Base-by-base conservation (phyloP, 164 flowering plant genomes). In the Taxillus chinensis region DNA sequence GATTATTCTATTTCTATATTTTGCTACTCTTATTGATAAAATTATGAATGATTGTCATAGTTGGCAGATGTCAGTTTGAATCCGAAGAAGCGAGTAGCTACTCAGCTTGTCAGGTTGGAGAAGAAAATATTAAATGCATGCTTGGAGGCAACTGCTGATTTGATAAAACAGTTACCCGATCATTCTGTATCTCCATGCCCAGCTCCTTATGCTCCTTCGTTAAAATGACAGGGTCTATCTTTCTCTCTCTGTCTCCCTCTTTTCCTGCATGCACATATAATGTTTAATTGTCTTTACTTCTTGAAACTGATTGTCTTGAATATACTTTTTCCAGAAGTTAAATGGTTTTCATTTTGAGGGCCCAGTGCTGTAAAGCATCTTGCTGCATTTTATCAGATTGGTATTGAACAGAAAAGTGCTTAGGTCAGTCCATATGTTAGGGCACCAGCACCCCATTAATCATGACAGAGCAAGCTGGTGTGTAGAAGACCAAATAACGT, bases 71-170 rank as follows among this genome's bases (percentile, higher is more conserved):
- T 45, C 59, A 70, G 62, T 57, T 66, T 87, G 74, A 78, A 80
- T 68, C 93, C 92, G 52, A 95, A 76, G 76, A 87, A 72, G 71
- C 77, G 85, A 79, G 99, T 95, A 65, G 96, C 99, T 45, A 89
- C 91, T 7, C 95, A 86, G 80, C 89, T 95, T 70, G 82, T 91
- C 42, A 78, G 80, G 77, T 63, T 79, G 79, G 99, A 95, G 75
- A 95, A 95, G 85, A 91, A 82, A 77, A 86, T 95, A 56, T 78
- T 95, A 50, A 70, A 68, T 70, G 85, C 88, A 58, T 95, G 99
- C 68, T 71, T 89, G 72, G 66, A 79, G 73, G 79, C 82, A 46
- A 79, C 88, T 64, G 51, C 61, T 67, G 90, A 81, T 64, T 61
- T 95, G 61, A 83, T 95, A 68, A 71, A 77, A 57, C 84, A 82